These are phyloP conservation scores for Sporothrix inflata DNA, from an alignment of 2,329 filamentous ascomycete genomes.

Conservation along the genomic window DNA sequence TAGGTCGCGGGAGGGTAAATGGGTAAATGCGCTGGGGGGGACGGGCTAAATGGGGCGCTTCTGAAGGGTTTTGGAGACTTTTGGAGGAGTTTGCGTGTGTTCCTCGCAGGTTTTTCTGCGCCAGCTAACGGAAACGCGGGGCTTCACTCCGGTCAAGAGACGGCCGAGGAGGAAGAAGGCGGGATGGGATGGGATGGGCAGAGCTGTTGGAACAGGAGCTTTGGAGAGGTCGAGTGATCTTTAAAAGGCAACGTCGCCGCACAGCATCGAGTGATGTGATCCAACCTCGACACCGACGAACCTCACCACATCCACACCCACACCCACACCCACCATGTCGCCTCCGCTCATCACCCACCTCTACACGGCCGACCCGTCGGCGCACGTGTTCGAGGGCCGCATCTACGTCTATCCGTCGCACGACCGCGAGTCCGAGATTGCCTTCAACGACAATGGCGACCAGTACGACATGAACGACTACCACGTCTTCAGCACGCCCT, in stretches of 20 bases:
- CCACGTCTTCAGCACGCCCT: conserved; percentile 69
- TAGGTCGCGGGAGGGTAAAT: conserved; percentile 20
- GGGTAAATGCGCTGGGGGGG: conserved; percentile 23
- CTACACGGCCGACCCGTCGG: conserved; percentile 80
- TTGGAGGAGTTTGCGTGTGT: not conserved
- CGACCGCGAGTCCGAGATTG: conserved; percentile 73
- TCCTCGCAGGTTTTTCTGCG: not conserved
- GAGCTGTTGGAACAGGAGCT: not conserved
- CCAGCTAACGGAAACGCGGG: conserved; percentile 23
- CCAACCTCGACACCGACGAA: not conserved
- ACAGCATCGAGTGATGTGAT: not conserved
- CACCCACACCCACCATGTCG: conserved; percentile 41
- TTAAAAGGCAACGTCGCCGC: not conserved
- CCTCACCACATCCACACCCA: not conserved
- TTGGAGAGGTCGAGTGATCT: not conserved
- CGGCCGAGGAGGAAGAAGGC: not conserved
- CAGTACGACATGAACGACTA: conserved; percentile 86
- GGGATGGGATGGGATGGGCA: not conserved
- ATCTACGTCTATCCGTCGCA: conserved; percentile 83
- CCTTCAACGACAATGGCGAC: conserved; percentile 82
- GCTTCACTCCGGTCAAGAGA: conserved; percentile 9
- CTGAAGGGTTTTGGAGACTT: not conserved
- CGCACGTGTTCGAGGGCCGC: conserved; percentile 75
- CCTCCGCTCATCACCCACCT: conserved; percentile 71
- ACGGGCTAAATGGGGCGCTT: conserved; percentile 16